Conservation (phyloP, 2,329 filamentous ascomycete species). For the Calonectria hawksworthii region DNA sequence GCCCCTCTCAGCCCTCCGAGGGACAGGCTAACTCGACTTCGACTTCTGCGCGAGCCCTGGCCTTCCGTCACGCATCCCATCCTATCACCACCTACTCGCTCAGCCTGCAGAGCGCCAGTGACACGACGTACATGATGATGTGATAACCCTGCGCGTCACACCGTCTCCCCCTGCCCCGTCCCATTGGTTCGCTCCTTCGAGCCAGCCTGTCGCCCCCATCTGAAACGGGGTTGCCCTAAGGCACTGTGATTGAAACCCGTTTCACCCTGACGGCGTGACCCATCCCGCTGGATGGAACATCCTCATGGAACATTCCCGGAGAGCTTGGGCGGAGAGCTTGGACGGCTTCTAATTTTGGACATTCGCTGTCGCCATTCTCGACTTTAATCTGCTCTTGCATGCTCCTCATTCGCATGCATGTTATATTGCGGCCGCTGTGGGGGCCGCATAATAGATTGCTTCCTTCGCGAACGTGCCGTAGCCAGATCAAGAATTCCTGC, state of each 20-base stretch:
- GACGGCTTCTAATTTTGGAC: slow-evolving; percentile 44
- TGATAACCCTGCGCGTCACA: slow-evolving; percentile 47
- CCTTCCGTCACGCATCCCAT: slow-evolving; percentile 20
- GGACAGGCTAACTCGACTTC: slow-evolving; percentile 8
- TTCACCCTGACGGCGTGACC: slow-evolving; percentile 40
- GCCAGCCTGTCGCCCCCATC: slow-evolving; percentile 40
- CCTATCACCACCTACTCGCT: slow-evolving; percentile 30
- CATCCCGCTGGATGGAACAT: slow-evolving; percentile 42
- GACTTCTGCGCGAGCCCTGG: slow-evolving; percentile 4
- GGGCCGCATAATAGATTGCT: slow-evolving; percentile 13
- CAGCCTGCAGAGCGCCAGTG: slow-evolving; percentile 44
- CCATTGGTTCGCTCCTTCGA: slow-evolving; percentile 40
- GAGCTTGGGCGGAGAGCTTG: slow-evolving; percentile 33
- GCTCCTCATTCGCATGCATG: slow-evolving; percentile 24
- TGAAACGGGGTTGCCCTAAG: slow-evolving; percentile 41
- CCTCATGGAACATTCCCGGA: slow-evolving; percentile 33
- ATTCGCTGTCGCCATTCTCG: slow-evolving; percentile 11
- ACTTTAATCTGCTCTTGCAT: slow-evolving; percentile 19
- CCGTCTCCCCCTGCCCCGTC: slow-evolving; percentile 35
- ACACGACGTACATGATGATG: slow-evolving; percentile 47
- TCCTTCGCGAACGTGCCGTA: slow-evolving; percentile 30
- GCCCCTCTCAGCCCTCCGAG: background rate
- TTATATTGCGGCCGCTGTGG: slow-evolving; percentile 29
- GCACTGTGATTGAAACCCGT: slow-evolving; percentile 43
- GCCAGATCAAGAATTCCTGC: slow-evolving; percentile 11